Percentiles rank a stretch among this genome's conserved stretches.
Evolutionary conservation across 768 basidiomycete genomes (phyloP).

Genomic region (Collybia sordida): DNA sequence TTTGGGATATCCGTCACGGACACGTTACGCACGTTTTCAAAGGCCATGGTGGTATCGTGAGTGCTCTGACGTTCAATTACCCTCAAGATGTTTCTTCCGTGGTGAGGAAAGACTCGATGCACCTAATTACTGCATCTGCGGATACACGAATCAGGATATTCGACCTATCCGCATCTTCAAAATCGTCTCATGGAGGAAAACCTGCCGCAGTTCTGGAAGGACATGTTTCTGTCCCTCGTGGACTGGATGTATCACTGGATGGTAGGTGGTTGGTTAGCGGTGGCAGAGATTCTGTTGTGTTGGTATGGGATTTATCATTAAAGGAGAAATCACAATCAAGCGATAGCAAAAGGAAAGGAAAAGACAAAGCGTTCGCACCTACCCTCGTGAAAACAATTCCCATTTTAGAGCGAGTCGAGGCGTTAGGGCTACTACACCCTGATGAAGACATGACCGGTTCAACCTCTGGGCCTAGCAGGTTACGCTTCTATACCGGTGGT

Average conservation of each 20-base stretch:
- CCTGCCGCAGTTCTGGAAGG: constrained; percentile 87
- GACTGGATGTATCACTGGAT: constrained; percentile 80
- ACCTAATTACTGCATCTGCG: constrained; percentile 86
- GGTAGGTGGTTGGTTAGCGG: constrained; percentile 91
- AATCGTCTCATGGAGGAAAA: constrained; percentile 54
- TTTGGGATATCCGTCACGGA: constrained; percentile 88
- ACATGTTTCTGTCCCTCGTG: constrained; percentile 92
- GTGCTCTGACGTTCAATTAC: constrained; percentile 84
- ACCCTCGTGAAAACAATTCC: constrained; percentile 78
- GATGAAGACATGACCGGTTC: constrained; percentile 50
- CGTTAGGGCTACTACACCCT: constrained; percentile 67
- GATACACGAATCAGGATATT: constrained; percentile 94
- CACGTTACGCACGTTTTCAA: constrained; percentile 94
- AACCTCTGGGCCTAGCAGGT: constrained; percentile 31
- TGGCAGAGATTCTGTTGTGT: constrained; percentile 88
- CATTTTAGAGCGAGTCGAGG: constrained; percentile 82
- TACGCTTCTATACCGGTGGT: constrained; percentile 87
- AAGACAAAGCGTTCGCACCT: constrained; percentile 48
- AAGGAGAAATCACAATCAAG: constrained; percentile 20
- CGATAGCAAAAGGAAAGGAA: constrained; percentile 49
- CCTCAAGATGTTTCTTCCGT: constrained; percentile 58
- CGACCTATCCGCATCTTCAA: constrained; percentile 72
- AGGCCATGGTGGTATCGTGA: constrained; percentile 97
- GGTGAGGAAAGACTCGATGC: constrained; percentile 55
- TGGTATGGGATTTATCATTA: constrained; percentile 83